Percentiles rank a stretch among this genome's conserved stretches.
phyloP scores from a whole-genome alignment of 352 stramenopile genomes.

The Phytophthora foliorum region DNA sequence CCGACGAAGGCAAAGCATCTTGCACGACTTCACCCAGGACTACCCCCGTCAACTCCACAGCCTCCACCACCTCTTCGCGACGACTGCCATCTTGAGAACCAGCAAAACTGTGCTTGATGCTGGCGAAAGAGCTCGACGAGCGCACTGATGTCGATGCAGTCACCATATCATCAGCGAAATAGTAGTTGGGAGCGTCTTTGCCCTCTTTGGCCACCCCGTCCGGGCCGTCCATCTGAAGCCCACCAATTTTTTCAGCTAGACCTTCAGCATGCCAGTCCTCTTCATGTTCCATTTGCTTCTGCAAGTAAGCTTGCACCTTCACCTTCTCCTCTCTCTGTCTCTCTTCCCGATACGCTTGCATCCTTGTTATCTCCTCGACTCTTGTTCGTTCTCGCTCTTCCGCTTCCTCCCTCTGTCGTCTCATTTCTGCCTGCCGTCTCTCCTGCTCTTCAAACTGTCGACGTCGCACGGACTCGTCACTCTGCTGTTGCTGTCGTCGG shows the following conservation, averaged over 20 bases:
- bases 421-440: constrained; percentile 14
- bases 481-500: constrained; percentile 17
- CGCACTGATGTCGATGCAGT: constrained; percentile 14
- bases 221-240: constrained; percentile 19
- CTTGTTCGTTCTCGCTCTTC: constrained; percentile 18
- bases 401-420: constrained; percentile 15
- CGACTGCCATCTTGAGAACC: constrained; percentile 4
- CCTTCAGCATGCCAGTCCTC: constrained; percentile 22
- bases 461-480: constrained; percentile 15
- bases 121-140: constrained; percentile 12
- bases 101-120: constrained; percentile 14
- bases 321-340: constrained; percentile 28
- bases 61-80: constrained; percentile 9
- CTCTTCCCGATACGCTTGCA: constrained; percentile 25
- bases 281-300: constrained; percentile 36
- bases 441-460: constrained; percentile 39
- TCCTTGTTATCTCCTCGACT: constrained; percentile 11
- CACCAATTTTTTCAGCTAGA: constrained; percentile 9
- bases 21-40: constrained; percentile 36
- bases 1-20: constrained; percentile 49
- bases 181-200: not conserved
- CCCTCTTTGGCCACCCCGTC: constrained; percentile 10
- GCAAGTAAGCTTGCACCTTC: constrained; percentile 29
- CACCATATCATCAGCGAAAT: constrained; percentile 32
- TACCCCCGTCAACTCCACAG: constrained; percentile 13